A percentile compares a stretch with the other conserved stretches of the same genome.
phyloP scores from a whole-genome alignment of 192 early-diverging fungal species.

The Backusella parvicylindrica region DNA sequence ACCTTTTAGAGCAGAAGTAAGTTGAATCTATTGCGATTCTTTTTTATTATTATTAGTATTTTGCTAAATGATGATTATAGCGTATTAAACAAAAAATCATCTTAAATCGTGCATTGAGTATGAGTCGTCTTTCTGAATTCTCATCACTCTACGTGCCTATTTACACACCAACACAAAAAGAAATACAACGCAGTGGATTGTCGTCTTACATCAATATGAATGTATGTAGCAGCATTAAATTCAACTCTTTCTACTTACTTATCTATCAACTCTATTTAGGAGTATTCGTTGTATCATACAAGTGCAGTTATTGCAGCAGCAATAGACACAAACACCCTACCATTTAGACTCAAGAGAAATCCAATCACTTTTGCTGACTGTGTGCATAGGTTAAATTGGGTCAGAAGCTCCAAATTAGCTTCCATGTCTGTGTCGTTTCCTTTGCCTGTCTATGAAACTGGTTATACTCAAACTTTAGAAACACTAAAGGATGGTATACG shows the following conservation, averaged over 20 bases:
- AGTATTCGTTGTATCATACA: conserved; percentile 47
- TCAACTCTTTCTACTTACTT: not conserved
- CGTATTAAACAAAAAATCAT: conserved; percentile 31
- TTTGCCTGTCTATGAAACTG: conserved; percentile 10
- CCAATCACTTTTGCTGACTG: not conserved
- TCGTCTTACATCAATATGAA: conserved; percentile 35
- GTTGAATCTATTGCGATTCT: not conserved
- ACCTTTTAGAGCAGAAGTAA: not conserved
- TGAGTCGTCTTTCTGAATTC: conserved; percentile 34
- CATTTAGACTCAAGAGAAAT: conserved; percentile 30
- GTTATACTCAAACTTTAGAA: conserved; percentile 5
- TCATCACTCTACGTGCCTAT: conserved; percentile 54
- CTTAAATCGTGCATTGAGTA: conserved; percentile 39
- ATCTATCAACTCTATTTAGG: not conserved
- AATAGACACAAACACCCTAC: conserved; percentile 43
- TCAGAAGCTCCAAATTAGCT: conserved; percentile 5
- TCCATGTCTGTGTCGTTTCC: conserved; percentile 4
- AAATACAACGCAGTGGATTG: conserved; percentile 18
- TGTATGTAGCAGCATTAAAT: conserved; percentile 22
- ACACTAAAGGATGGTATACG: not conserved
- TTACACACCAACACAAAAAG: conserved; percentile 28
- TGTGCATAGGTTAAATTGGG: conserved; percentile 11
- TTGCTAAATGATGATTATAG: not conserved
- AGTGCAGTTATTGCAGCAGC: conserved; percentile 51
- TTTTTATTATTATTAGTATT: too few relatives aligned